These are phyloP conservation scores for Talaromyces albobiverticillius DNA, from an alignment of 2,329 filamentous ascomycete species.

Conservation along the genomic window DNA sequence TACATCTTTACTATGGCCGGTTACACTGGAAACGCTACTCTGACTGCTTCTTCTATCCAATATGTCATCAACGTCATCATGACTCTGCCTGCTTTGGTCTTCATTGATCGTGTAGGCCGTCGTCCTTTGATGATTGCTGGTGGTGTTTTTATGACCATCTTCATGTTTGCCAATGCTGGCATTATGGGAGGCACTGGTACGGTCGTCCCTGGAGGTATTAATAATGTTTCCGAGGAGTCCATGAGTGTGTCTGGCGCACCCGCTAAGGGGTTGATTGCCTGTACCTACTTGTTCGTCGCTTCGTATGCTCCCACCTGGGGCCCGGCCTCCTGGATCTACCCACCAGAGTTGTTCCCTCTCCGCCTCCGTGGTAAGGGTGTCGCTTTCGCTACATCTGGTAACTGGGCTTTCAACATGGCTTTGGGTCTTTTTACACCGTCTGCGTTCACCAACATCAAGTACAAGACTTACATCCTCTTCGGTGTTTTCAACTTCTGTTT, in stretches of 20 bases:
- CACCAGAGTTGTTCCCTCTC: constrained; percentile 61
- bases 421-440: constrained; percentile 57
- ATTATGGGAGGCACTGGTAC: constrained; percentile 37
- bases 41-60: constrained; percentile 67
- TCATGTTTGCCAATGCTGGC: constrained; percentile 43
- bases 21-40: constrained; percentile 55
- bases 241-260: constrained; percentile 41
- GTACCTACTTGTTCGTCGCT: constrained; percentile 70
- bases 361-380: constrained; percentile 63
- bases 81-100: constrained; percentile 73
- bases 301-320: constrained; percentile 65
- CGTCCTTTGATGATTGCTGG: constrained; percentile 65
- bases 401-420: constrained; percentile 62
- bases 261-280: constrained; percentile 65
- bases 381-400: constrained; percentile 58
- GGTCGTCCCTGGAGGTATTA: constrained; percentile 40
- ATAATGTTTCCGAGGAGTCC: constrained; percentile 32
- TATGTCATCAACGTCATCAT: constrained; percentile 78
- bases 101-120: constrained; percentile 72
- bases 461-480: constrained; percentile 71
- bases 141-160: constrained; percentile 59
- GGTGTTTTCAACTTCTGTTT: constrained; percentile 67
- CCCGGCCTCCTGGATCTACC: constrained; percentile 59
- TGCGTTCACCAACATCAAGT: constrained; percentile 55
- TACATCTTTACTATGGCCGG: constrained; percentile 73